phyloP scores from a whole-genome alignment of 2,329 filamentous ascomycete genomes.

The Macrophomina pseudophaseolina region DNA sequence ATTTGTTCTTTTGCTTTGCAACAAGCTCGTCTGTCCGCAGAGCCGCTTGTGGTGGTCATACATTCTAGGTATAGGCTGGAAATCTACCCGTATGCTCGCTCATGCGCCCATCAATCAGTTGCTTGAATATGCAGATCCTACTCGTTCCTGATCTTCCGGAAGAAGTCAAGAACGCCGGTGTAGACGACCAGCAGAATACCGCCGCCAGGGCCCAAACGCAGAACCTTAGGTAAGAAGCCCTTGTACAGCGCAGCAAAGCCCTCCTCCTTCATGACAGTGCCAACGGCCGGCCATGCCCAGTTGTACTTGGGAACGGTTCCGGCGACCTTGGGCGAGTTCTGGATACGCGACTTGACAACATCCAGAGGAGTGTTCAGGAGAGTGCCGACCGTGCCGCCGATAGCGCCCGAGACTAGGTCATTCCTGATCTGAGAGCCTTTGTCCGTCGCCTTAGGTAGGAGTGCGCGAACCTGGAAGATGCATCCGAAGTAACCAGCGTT shows the following conservation, averaged over 20 bases:
- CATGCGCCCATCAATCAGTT: slow-evolving; percentile 8
- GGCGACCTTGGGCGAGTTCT: slow-evolving; percentile 86
- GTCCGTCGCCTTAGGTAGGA: slow-evolving; percentile 80
- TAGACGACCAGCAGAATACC: slow-evolving; percentile 83
- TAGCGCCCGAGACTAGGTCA: slow-evolving; percentile 81
- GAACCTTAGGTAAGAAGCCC: slow-evolving; percentile 95
- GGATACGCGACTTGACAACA: slow-evolving; percentile 97
- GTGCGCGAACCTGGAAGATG: slow-evolving; percentile 92
- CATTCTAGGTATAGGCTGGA: slow-evolving; percentile 5
- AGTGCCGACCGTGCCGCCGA: slow-evolving; percentile 90
- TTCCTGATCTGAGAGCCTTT: slow-evolving; percentile 84
- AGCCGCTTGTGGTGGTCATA: slow-evolving; percentile 3
- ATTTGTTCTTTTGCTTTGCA: neutral
- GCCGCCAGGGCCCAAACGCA: slow-evolving; percentile 73
- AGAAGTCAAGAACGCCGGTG: slow-evolving; percentile 91
- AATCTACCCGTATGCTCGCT: slow-evolving; percentile 19
- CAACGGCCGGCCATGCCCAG: slow-evolving; percentile 91
- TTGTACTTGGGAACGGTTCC: slow-evolving; percentile 93
- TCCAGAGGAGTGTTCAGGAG: slow-evolving; percentile 95
- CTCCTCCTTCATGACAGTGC: slow-evolving; percentile 89
- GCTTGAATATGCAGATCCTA: slow-evolving; percentile 2
- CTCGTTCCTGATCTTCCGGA: slow-evolving; percentile 69
- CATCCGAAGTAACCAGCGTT: slow-evolving; percentile 97
- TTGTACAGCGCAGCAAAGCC: slow-evolving; percentile 93
- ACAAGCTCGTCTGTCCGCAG: neutral